Percentiles rank a stretch among this genome's conserved stretches.
These are phyloP conservation scores for Lasiodiplodia citricola DNA, from an alignment of 2,329 filamentous ascomycete species.

Conservation along the genomic window DNA sequence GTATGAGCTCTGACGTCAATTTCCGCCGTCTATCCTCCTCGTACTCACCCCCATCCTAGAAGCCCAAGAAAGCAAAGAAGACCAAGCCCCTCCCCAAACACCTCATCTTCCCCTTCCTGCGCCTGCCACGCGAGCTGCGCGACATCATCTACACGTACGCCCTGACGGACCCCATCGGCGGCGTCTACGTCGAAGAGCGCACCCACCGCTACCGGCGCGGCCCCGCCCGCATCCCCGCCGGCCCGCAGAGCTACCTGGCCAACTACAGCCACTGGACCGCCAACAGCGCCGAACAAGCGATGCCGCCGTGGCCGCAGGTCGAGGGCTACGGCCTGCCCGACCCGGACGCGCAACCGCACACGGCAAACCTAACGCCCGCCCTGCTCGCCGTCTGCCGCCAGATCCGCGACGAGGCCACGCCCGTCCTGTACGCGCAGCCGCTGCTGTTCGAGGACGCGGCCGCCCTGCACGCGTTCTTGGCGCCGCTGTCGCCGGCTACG, in stretches of 20 bases:
- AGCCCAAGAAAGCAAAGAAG: slow-evolving; percentile 4
- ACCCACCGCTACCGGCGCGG: slow-evolving; percentile 39
- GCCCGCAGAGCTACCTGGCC: slow-evolving; percentile 20
- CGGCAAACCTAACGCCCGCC: slow-evolving; percentile 30
- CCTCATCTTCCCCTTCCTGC: slow-evolving; percentile 42
- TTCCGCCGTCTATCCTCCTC: not conserved
- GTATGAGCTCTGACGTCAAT: not conserved
- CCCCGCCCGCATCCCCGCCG: slow-evolving; percentile 32
- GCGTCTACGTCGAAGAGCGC: slow-evolving; percentile 35
- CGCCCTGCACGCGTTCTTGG: slow-evolving; percentile 41
- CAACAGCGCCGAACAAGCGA: not conserved
- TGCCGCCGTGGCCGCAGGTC: not conserved
- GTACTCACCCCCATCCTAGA: not conserved
- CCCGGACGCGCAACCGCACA: not conserved
- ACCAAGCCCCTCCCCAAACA: slow-evolving; percentile 34
- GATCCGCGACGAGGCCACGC: slow-evolving; percentile 35
- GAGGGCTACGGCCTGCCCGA: not conserved
- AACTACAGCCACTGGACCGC: slow-evolving; percentile 25
- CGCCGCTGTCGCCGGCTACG: slow-evolving; percentile 37
- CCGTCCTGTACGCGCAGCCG: slow-evolving; percentile 38
- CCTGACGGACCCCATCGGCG: slow-evolving; percentile 34
- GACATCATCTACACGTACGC: slow-evolving; percentile 41
- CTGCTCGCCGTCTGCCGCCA: slow-evolving; percentile 40
- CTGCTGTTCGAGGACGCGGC: slow-evolving; percentile 37
- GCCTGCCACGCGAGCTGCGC: slow-evolving; percentile 42